phyloP scores from a whole-genome alignment of 2,329 filamentous ascomycete species.

The Ophiostoma sp. region DNA sequence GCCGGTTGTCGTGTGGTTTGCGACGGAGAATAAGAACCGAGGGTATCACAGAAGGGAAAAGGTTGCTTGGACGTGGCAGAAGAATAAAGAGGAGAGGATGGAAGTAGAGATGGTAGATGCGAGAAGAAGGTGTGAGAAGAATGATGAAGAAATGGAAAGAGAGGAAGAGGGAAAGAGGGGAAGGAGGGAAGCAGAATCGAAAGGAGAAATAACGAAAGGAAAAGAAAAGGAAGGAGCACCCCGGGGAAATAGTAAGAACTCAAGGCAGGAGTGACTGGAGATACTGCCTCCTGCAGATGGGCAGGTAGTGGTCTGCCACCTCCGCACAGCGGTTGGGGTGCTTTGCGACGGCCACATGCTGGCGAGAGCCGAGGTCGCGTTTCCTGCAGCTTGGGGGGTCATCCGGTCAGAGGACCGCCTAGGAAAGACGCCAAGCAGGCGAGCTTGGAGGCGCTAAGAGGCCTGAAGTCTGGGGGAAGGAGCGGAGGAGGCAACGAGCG shows the following conservation, averaged over 20 bases:
- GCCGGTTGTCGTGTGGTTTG: constrained; percentile 23
- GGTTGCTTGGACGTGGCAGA: neutral
- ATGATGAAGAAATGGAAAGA: constrained; percentile 7
- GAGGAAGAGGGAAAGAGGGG: neutral
- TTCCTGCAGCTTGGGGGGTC: constrained; percentile 9
- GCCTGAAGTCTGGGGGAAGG: constrained; percentile 5
- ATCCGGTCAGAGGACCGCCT: neutral
- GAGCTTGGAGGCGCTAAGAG: constrained; percentile 9
- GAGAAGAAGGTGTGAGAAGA: neutral
- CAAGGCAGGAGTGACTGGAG: constrained; percentile 6
- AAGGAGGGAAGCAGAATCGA: constrained; percentile 1
- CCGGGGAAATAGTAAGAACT: neutral
- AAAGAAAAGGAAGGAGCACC: neutral
- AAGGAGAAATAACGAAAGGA: neutral
- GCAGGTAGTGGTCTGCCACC: constrained; percentile 11
- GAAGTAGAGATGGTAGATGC: neutral
- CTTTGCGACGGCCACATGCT: constrained; percentile 27
- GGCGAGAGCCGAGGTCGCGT: constrained; percentile 28
- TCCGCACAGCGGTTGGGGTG: constrained; percentile 14
- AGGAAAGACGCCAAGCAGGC: constrained; percentile 15
- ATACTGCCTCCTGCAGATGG: neutral
- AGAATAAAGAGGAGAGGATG: neutral
- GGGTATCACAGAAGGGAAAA: neutral
- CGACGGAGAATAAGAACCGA: neutral
- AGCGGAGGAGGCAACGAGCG: neutral